Evolutionary conservation across 768 basidiomycete species (phyloP).

Genomic region (Panellus pusillus): DNA sequence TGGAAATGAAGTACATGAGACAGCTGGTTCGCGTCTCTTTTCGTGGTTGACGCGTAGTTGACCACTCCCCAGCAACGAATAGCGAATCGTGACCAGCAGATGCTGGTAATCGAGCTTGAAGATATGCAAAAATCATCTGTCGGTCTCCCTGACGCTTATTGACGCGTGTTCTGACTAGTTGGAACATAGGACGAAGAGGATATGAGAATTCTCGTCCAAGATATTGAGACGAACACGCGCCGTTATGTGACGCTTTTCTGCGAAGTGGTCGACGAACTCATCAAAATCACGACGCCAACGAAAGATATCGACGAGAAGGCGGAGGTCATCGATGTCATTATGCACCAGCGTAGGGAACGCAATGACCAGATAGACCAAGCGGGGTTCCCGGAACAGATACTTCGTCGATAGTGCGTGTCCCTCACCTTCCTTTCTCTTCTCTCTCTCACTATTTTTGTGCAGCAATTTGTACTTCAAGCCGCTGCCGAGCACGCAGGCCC

Average conservation of each 20-base stretch:
- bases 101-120: constrained; percentile 85
- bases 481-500: constrained; percentile 65
- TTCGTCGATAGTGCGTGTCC: constrained; percentile 88
- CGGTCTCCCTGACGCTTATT: constrained; percentile 21
- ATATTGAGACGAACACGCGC: constrained; percentile 81
- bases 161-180: constrained; percentile 11
- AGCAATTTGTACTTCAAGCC: constrained; percentile 97
- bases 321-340: constrained; percentile 95
- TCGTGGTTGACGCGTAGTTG: constrained; percentile 29
- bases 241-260: constrained; percentile 90
- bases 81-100: constrained; percentile 90
- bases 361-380: constrained; percentile 80
- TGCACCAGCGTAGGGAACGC: constrained; percentile 88
- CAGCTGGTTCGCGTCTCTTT: constrained; percentile 63
- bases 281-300: constrained; percentile 71
- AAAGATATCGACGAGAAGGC: constrained; percentile 88
- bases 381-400: constrained; percentile 86
- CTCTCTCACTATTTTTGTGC: constrained; percentile 18
- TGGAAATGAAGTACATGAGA: constrained; percentile 73
- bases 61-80: constrained; percentile 70
- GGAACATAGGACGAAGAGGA: constrained; percentile 63
- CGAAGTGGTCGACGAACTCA: constrained; percentile 85
- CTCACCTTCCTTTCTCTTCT: not conserved
- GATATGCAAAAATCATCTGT: constrained; percentile 70
- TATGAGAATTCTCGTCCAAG: constrained; percentile 69